phyloP scores from a whole-genome alignment of 2,329 filamentous ascomycete genomes.

The Paracorniculantispora psalliotae region DNA sequence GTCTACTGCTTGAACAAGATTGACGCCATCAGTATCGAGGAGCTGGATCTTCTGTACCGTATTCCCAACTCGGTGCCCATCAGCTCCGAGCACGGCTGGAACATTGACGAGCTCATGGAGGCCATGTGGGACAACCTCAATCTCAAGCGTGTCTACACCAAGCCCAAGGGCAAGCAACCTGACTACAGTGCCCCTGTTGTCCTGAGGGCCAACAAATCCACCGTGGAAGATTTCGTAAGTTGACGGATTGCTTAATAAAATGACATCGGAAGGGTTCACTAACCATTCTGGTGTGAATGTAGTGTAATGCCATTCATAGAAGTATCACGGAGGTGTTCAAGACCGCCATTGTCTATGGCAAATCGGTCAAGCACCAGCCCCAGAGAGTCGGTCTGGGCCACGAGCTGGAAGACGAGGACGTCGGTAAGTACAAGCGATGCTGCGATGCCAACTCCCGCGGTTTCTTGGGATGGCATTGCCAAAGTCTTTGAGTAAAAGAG shows the following conservation, averaged over 20 bases:
- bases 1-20: slow-evolving; percentile 99
- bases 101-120: slow-evolving; percentile 93
- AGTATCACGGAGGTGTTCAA: slow-evolving; percentile 96
- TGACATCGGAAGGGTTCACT: slow-evolving; percentile 20
- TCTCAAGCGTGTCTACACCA: slow-evolving; percentile 90
- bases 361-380: slow-evolving; percentile 97
- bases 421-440: slow-evolving; percentile 58
- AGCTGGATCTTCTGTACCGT: slow-evolving; percentile 90
- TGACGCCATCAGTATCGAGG: slow-evolving; percentile 94
- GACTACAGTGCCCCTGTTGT: slow-evolving; percentile 93
- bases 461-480: not conserved
- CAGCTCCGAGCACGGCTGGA: slow-evolving; percentile 97
- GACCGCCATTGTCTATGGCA: slow-evolving; percentile 91
- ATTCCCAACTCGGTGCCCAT: slow-evolving; percentile 97
- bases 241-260: not conserved
- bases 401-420: slow-evolving; percentile 93
- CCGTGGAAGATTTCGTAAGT: slow-evolving; percentile 95
- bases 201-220: slow-evolving; percentile 73
- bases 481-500: not conserved
- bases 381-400: slow-evolving; percentile 89
- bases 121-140: slow-evolving; percentile 98
- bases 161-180: slow-evolving; percentile 90
- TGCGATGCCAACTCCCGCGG: not conserved
- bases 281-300: slow-evolving; percentile 28
- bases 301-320: slow-evolving; percentile 97